These are phyloP conservation scores for Canavalia gladiata DNA, from an alignment of 306 rosid species.

Conservation along the genomic window DNA sequence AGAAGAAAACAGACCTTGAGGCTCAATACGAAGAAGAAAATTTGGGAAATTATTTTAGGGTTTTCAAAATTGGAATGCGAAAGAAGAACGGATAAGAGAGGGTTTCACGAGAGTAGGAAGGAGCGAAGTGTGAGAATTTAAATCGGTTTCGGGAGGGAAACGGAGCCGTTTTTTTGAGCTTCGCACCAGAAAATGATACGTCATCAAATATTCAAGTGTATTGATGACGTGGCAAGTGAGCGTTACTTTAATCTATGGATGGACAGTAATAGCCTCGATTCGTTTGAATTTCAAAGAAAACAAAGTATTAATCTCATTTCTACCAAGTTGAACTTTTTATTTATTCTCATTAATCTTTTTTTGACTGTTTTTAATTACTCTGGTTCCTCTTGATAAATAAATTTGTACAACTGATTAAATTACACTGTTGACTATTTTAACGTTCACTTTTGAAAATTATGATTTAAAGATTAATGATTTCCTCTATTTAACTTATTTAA, in stretches of 20 bases:
- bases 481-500: too few relatives aligned
- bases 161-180: constrained; percentile 55
- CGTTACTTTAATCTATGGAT: background rate
- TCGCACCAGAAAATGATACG: constrained; percentile 39
- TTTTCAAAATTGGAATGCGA: constrained; percentile 24
- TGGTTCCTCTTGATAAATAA: background rate
- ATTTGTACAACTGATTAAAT: background rate
- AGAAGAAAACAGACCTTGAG: constrained; percentile 44
- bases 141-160: constrained; percentile 47
- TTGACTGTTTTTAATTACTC: background rate
- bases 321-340: background rate
- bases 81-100: background rate
- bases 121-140: constrained; percentile 32
- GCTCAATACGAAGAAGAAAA: background rate
- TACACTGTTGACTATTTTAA: too few relatives aligned
- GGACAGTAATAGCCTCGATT: background rate
- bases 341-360: background rate
- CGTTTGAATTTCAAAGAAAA: constrained; percentile 30
- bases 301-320: background rate
- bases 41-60: background rate
- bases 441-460: too few relatives aligned
- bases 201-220: background rate
- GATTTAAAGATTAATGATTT: too few relatives aligned
- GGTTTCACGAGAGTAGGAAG: background rate
- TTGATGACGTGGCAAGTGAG: constrained; percentile 40